Conservation (phyloP, 2,329 filamentous ascomycete species). For the Nectriaceae sp. region DNA sequence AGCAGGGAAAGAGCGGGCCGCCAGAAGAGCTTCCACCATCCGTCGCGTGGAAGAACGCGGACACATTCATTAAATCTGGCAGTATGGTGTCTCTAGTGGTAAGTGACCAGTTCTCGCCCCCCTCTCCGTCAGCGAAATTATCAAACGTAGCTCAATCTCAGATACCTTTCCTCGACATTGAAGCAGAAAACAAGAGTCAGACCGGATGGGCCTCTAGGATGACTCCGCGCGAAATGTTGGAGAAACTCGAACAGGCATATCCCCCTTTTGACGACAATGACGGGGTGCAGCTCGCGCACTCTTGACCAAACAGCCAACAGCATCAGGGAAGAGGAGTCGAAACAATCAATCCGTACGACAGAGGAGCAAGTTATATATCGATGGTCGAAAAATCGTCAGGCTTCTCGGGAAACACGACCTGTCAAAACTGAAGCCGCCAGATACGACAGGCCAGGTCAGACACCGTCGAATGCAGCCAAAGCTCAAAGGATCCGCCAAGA, state of each 20-base stretch:
- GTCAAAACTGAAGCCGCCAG: background rate
- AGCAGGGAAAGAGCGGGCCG: too few relatives aligned
- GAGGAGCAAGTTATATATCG: constrained; percentile 11
- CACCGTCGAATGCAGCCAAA: background rate
- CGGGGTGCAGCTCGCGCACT: constrained; percentile 10
- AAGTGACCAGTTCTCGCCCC: background rate
- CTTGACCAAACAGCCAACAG: constrained; percentile 12
- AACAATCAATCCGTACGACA: background rate
- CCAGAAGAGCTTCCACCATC: too few relatives aligned
- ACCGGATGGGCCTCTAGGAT: constrained; percentile 1
- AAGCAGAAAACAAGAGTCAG: background rate
- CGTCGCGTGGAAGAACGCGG: too few relatives aligned
- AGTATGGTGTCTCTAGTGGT: constrained; percentile 2
- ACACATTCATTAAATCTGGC: background rate
- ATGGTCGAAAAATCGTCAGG: constrained; percentile 4
- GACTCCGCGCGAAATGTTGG: background rate
- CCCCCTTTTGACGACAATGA: constrained; percentile 1
- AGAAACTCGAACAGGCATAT: constrained; percentile 4
- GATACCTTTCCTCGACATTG: constrained; percentile 1
- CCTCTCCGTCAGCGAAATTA: background rate
- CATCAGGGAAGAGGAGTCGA: background rate
- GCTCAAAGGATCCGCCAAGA: constrained; percentile 7
- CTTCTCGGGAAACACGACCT: background rate
- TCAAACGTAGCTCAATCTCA: background rate
- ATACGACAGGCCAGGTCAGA: background rate